phyloP scores from a whole-genome alignment of 2,329 filamentous ascomycete genomes.

The Pyricularia grisea region DNA sequence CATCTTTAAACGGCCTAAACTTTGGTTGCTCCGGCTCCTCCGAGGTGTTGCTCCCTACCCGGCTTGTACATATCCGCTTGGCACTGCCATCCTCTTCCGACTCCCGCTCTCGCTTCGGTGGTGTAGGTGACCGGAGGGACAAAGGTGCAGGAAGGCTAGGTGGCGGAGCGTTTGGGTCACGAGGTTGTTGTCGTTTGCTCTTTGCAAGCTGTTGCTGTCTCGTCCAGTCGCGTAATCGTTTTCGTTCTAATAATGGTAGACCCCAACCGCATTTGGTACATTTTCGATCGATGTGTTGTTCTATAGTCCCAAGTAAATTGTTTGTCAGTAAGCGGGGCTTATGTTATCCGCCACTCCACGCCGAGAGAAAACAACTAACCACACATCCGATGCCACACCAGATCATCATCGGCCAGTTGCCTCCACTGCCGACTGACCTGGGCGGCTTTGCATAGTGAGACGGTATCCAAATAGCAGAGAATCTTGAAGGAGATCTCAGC shows the following conservation, averaged over 20 bases:
- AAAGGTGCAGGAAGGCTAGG: slow-evolving; percentile 19
- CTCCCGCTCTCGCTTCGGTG: slow-evolving; percentile 27
- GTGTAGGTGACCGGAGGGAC: slow-evolving; percentile 12
- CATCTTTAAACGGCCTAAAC: slow-evolving; percentile 83
- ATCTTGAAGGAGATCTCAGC: slow-evolving; percentile 90
- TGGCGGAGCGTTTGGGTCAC: slow-evolving; percentile 4
- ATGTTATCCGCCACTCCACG: neutral
- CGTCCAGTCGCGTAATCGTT: slow-evolving; percentile 78
- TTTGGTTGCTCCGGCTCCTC: slow-evolving; percentile 18
- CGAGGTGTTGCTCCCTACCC: slow-evolving; percentile 5
- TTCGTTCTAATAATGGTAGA: slow-evolving; percentile 78
- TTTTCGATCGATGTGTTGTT: slow-evolving; percentile 62
- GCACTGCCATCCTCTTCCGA: slow-evolving; percentile 17
- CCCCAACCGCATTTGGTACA: slow-evolving; percentile 96
- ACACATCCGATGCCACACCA: slow-evolving; percentile 98
- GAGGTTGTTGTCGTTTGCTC: slow-evolving; percentile 15
- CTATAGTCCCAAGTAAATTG: neutral
- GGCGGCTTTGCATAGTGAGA: slow-evolving; percentile 88
- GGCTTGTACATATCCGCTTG: slow-evolving; percentile 26
- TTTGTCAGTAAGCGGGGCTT: neutral
- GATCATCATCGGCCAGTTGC: slow-evolving; percentile 86
- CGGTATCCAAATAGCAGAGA: slow-evolving; percentile 83
- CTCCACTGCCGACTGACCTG: slow-evolving; percentile 89
- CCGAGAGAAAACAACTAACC: slow-evolving; percentile 21
- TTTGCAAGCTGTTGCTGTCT: slow-evolving; percentile 63